Percentiles rank a stretch among this genome's conserved stretches.
Conservation (phyloP, 495 filamentous ascomycete genomes). For the Talaromyces adpressus region DNA sequence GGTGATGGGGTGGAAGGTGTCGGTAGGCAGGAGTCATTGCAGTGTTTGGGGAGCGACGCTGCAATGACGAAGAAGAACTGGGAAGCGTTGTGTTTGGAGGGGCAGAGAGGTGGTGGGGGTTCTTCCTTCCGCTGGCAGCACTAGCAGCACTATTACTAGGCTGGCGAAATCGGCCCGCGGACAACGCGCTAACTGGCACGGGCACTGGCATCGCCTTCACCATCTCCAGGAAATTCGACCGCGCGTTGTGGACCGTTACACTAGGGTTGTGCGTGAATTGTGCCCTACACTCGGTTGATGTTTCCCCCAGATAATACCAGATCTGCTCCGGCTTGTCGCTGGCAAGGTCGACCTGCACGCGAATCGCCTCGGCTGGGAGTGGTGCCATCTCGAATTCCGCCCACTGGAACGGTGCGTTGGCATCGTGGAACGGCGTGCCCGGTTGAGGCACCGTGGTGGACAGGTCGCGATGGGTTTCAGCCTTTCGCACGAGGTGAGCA, state of each 20-base stretch:
- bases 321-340: conserved; percentile 55
- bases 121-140: neutral
- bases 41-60: conserved; percentile 32
- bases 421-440: conserved; percentile 52
- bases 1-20: conserved; percentile 23
- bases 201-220: conserved; percentile 37
- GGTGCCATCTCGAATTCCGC: conserved; percentile 67
- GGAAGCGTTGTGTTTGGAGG: conserved; percentile 22
- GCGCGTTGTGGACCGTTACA: conserved; percentile 48
- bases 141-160: neutral
- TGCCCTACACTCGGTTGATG: conserved; percentile 84
- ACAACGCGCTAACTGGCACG: conserved; percentile 9
- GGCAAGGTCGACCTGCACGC: conserved; percentile 57
- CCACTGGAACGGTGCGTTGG: conserved; percentile 58
- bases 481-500: conserved; percentile 46
- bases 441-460: conserved; percentile 46
- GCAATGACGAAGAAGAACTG: conserved; percentile 27
- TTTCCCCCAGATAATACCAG: conserved; percentile 84
- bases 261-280: conserved; percentile 82
- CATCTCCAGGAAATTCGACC: conserved; percentile 53
- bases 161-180: conserved; percentile 6
- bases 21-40: conserved; percentile 48
- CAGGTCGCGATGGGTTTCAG: conserved; percentile 36
- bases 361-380: conserved; percentile 38
- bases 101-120: conserved; percentile 13